A percentile compares a stretch with the other conserved stretches of the same genome.
Conservation (phyloP, 1,284 basidiomycete genomes). For the Cryptococcus amylolentus region DNA sequence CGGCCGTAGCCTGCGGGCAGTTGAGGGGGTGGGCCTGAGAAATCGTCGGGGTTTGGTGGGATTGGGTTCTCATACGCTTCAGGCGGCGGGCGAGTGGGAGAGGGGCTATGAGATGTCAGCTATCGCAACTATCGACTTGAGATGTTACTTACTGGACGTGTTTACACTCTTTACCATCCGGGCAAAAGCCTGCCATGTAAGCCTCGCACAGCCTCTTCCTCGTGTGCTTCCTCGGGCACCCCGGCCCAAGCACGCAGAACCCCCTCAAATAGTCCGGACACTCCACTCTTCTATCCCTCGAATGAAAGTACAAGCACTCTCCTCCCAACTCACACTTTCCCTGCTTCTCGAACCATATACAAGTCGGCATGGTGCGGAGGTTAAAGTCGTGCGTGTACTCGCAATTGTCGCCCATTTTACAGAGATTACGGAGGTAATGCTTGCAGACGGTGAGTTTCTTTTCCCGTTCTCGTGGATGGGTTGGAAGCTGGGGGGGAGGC, state of each 20-base stretch:
- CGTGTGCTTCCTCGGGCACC: slow-evolving; percentile 89
- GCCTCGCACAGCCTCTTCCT: slow-evolving; percentile 83
- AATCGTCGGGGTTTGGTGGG: slow-evolving; percentile 67
- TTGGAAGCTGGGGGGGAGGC: slow-evolving; percentile 72
- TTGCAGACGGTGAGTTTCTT: slow-evolving; percentile 95
- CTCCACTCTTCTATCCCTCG: slow-evolving; percentile 79
- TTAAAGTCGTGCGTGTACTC: slow-evolving; percentile 99
- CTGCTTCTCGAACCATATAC: slow-evolving; percentile 97
- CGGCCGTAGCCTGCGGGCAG: slow-evolving; percentile 63
- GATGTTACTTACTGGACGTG: slow-evolving; percentile 76
- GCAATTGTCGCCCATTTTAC: slow-evolving; percentile 97
- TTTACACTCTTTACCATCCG: slow-evolving; percentile 83
- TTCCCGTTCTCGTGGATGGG: slow-evolving; percentile 72
- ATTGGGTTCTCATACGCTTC: slow-evolving; percentile 75
- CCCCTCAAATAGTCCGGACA: slow-evolving; percentile 95
- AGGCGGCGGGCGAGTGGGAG: slow-evolving; percentile 56
- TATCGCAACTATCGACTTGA: neutral
- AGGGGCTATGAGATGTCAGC: slow-evolving; percentile 24
- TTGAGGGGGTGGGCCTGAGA: slow-evolving; percentile 77
- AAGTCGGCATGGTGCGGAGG: slow-evolving; percentile 96
- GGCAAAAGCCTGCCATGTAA: slow-evolving; percentile 93
- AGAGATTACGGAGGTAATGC: slow-evolving; percentile 96
- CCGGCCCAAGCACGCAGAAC: slow-evolving; percentile 80
- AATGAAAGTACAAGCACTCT: slow-evolving; percentile 96
- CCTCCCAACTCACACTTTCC: slow-evolving; percentile 98